Evolutionary conservation across 129 eudicot genomes (phyloP).

Genomic region (Artemisia annua): DNA sequence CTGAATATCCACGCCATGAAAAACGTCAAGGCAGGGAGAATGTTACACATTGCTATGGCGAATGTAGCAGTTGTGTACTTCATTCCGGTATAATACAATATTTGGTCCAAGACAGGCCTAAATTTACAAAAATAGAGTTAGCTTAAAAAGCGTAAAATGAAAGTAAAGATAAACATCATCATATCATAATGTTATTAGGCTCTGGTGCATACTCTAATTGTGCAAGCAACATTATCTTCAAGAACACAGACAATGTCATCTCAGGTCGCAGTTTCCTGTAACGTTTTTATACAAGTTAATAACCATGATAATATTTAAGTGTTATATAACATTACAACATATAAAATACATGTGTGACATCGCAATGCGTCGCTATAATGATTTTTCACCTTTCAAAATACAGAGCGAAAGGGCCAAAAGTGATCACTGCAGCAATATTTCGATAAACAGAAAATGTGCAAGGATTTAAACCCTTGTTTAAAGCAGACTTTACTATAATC

Average conservation of each 20-base stretch:
- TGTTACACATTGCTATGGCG: slow-evolving; percentile 58
- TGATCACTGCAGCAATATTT: slow-evolving; percentile 57
- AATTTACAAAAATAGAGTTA: background rate
- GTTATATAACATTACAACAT: background rate
- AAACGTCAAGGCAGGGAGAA: slow-evolving; percentile 70
- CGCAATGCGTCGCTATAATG: background rate
- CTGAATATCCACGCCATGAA: slow-evolving; percentile 64
- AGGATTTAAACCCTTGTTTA: slow-evolving; percentile 68
- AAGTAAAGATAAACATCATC: background rate
- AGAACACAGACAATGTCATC: slow-evolving; percentile 53
- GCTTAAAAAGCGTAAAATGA: background rate
- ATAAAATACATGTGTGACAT: background rate
- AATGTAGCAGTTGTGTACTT: slow-evolving; percentile 61
- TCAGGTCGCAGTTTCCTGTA: slow-evolving; percentile 60
- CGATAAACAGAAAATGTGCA: slow-evolving; percentile 72
- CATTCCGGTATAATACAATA: slow-evolving; percentile 63
- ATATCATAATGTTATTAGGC: background rate
- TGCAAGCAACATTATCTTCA: slow-evolving; percentile 60
- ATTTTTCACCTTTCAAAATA: slow-evolving; percentile 56
- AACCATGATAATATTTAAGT: background rate
- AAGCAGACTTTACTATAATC: slow-evolving; percentile 62
- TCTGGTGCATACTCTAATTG: slow-evolving; percentile 50
- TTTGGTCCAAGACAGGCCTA: slow-evolving; percentile 79
- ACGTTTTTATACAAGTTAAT: background rate
- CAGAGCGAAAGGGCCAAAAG: slow-evolving; percentile 66